Percentiles rank a stretch among this genome's conserved stretches.
These are phyloP conservation scores for Saururus chinensis DNA, from an alignment of 164 flowering plant genomes.

Conservation along the genomic window DNA sequence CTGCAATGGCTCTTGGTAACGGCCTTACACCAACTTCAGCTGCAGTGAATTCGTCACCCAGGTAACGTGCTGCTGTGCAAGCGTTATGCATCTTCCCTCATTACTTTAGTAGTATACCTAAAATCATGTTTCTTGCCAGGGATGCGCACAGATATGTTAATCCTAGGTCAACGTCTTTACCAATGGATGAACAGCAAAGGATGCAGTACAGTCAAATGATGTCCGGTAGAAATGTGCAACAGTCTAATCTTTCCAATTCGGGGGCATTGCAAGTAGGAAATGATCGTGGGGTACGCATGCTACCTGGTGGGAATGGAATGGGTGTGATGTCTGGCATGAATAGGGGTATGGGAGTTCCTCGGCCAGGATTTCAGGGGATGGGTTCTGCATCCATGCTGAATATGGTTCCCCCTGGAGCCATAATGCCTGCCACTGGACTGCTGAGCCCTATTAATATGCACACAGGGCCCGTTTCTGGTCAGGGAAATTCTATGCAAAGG, in stretches of 20 bases:
- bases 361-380: constrained; percentile 76
- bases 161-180: constrained; percentile 43
- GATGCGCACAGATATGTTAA: constrained; percentile 48
- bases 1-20: constrained; percentile 42
- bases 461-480: constrained; percentile 52
- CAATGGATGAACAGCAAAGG: constrained; percentile 78
- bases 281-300: constrained; percentile 58
- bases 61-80: constrained; percentile 29
- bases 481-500: constrained; percentile 60
- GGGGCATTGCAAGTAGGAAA: constrained; percentile 34
- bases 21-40: constrained; percentile 51
- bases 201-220: constrained; percentile 55
- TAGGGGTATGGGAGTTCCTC: constrained; percentile 59
- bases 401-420: constrained; percentile 42
- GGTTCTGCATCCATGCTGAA: constrained; percentile 49
- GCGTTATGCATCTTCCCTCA: background rate
- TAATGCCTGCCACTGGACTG: constrained; percentile 53
- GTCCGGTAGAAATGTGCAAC: constrained; percentile 53
- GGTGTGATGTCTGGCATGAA: constrained; percentile 53
- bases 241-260: constrained; percentile 39
- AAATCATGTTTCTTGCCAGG: constrained; percentile 18
- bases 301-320: constrained; percentile 59
- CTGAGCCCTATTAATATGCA: constrained; percentile 58
- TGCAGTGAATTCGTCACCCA: constrained; percentile 31
- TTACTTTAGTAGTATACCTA: constrained; percentile 4